A percentile compares a stretch with the other conserved stretches of the same genome.
These are phyloP conservation scores for Dioscorea cayenensis DNA, from an alignment of 116 monocot species.

Conservation along the genomic window DNA sequence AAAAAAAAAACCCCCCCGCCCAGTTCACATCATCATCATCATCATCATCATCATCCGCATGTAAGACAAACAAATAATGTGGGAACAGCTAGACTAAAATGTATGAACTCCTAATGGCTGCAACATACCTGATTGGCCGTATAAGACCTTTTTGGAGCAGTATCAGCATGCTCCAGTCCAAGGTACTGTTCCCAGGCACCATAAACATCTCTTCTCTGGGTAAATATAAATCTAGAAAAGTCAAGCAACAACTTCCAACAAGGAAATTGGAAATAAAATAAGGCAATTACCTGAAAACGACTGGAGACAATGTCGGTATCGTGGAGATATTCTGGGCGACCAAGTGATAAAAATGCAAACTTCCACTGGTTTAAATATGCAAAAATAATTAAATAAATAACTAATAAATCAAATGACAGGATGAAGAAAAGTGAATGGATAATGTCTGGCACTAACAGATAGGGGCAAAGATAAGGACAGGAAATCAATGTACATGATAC, in stretches of 20 bases:
- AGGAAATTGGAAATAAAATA: neutral
- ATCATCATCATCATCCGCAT: too few species aligned
- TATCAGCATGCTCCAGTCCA: slow-evolving; percentile 96
- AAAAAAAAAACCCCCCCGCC: neutral
- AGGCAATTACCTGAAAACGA: slow-evolving; percentile 61
- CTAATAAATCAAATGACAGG: neutral
- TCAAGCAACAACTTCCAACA: neutral
- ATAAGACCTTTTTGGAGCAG: slow-evolving; percentile 76
- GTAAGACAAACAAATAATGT: too few species aligned
- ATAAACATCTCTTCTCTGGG: slow-evolving; percentile 90
- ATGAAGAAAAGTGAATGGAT: neutral
- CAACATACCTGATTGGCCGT: slow-evolving; percentile 68
- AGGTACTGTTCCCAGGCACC: slow-evolving; percentile 99
- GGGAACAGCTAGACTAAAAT: too few species aligned
- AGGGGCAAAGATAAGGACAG: neutral
- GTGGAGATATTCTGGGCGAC: slow-evolving; percentile 81
- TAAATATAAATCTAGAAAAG: neutral
- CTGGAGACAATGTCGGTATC: slow-evolving; percentile 74
- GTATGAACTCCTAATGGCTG: neutral
- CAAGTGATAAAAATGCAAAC: slow-evolving; percentile 77
- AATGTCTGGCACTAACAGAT: neutral
- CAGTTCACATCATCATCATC: too few species aligned
- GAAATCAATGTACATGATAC: slow-evolving; percentile 17
- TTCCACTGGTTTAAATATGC: slow-evolving; percentile 59
- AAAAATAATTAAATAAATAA: neutral